Base-by-base conservation (phyloP, 768 basidiomycete genomes). In the Kwoniella bestiolae region DNA sequence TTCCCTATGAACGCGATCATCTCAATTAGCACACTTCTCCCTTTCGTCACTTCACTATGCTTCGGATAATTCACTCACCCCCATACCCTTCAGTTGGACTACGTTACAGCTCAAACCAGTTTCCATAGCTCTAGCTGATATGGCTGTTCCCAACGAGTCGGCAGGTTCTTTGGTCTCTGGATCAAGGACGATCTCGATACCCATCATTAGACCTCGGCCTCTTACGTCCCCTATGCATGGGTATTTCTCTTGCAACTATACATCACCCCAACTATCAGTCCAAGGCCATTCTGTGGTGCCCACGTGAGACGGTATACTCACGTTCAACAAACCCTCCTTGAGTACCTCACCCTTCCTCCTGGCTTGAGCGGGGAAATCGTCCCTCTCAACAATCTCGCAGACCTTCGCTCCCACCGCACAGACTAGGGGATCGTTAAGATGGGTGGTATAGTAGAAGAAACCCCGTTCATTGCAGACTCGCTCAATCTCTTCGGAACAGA, bases 401-500 rank as follows among this genome's bases (percentile, higher is more conserved):
- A 68, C 69, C 34, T 73, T 68, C 11, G 60, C 44, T 11, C 68
- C 75, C 14, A 72, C 66, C 1, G 71, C 68, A 44, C 57, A 61
- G 8, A 52, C 46, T 18, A 70, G 61, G 3, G 73, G 73, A 45
- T 74, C 70, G 45, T 66, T 68, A 34, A 76, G 31, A 34, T 74
- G 75, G 5, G 75, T 74, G 12, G 73, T 76, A 45, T 71, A 70
- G 56, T 52, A 74, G 38, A 74, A 46, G 63, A 66, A 76, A 12
- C 73, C 75, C n/a, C 56, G 28, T 18, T 68, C 53, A 28, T 50
- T 32, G 11, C 57, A 50, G 3, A 51, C 46, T 41, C 56, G n/a
- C 29, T 63, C 69, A 34, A 77, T 74, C 28, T 53, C 62, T 4
- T 56, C 41, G 18, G 73, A 63, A 5, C 67, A 69, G 35, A 72